Conservation (phyloP, 164 flowering plant genomes). For the Vitis riparia region DNA sequence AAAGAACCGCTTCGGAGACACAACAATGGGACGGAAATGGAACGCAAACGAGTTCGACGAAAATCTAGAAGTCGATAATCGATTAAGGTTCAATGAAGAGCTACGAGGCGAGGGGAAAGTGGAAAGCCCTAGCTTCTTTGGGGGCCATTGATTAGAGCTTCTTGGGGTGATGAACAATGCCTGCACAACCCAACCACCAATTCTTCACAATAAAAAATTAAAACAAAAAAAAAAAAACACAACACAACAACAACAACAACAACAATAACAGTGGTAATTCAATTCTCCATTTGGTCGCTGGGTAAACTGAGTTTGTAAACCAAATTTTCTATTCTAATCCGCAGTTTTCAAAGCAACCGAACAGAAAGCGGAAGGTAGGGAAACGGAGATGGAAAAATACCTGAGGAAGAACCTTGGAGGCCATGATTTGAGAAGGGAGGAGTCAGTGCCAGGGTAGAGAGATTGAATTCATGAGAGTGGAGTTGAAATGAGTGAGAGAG, state of each 20-base stretch:
- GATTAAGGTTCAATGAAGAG: conserved; percentile 18
- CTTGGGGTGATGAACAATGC: conserved; percentile 45
- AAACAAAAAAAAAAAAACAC: neutral
- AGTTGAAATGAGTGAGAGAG: no score
- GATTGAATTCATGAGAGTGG: no score
- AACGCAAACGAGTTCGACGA: conserved; percentile 17
- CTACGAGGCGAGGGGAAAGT: conserved; percentile 18
- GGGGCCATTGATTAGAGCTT: conserved; percentile 17
- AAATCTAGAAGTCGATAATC: conserved; percentile 28
- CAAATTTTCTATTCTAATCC: no score
- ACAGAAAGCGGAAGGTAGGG: neutral
- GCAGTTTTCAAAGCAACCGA: no score
- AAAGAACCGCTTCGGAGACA: conserved; percentile 20
- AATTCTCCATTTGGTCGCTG: neutral
- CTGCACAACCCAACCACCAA: conserved; percentile 23
- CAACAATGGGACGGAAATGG: conserved; percentile 3
- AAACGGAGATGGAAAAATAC: conserved; percentile 10
- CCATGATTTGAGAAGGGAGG: conserved; percentile 17
- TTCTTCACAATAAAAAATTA: neutral
- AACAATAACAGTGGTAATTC: neutral
- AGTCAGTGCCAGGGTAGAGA: no score
- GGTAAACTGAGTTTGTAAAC: no score
- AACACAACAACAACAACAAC: neutral
- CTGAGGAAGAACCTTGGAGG: conserved; percentile 31
- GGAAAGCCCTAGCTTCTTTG: conserved; percentile 36